Percentiles rank a stretch among this genome's conserved stretches.
Conservation (phyloP, 495 filamentous ascomycete genomes). For the Glutinoglossum americanum region DNA sequence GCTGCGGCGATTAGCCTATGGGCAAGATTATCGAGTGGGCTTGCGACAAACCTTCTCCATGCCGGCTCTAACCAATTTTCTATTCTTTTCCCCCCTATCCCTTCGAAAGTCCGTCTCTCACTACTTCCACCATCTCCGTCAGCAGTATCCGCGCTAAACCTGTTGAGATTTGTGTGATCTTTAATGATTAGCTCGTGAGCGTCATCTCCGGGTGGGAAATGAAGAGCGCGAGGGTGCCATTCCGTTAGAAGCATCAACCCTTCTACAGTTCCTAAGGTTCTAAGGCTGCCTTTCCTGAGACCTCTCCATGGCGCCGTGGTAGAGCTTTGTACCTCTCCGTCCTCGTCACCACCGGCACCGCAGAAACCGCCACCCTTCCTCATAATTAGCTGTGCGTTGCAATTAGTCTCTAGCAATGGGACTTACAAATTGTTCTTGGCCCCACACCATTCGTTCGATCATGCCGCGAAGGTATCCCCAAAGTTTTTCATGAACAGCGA, state of each 20-base stretch:
- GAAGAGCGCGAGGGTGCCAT: slow-evolving; percentile 87
- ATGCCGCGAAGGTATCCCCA: slow-evolving; percentile 87
- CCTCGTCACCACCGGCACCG: slow-evolving; percentile 45
- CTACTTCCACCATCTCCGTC: slow-evolving; percentile 15
- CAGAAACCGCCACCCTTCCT: slow-evolving; percentile 41
- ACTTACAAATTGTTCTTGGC: slow-evolving; percentile 70
- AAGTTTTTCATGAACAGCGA: slow-evolving; percentile 85
- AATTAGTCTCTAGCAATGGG: too few species aligned
- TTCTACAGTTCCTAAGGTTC: slow-evolving; percentile 84
- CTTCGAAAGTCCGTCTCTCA: slow-evolving; percentile 21
- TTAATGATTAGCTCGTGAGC: slow-evolving; percentile 34
- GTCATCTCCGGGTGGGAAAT: slow-evolving; percentile 80
- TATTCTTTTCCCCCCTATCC: slow-evolving; percentile 42
- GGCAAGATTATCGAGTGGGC: not conserved
- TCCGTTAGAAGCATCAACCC: slow-evolving; percentile 83
- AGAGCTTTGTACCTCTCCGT: slow-evolving; percentile 16
- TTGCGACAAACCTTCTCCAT: slow-evolving; percentile 23
- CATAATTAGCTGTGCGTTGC: not conserved
- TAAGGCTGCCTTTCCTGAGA: slow-evolving; percentile 50
- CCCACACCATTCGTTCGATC: slow-evolving; percentile 87
- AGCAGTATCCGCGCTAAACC: slow-evolving; percentile 21
- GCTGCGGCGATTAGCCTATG: slow-evolving; percentile 25
- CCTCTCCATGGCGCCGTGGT: slow-evolving; percentile 28
- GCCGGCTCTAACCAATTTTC: slow-evolving; percentile 91
- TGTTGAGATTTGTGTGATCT: slow-evolving; percentile 5